phyloP scores from a whole-genome alignment of 2,329 filamentous ascomycete genomes.

The Fusarium gaditjirri region DNA sequence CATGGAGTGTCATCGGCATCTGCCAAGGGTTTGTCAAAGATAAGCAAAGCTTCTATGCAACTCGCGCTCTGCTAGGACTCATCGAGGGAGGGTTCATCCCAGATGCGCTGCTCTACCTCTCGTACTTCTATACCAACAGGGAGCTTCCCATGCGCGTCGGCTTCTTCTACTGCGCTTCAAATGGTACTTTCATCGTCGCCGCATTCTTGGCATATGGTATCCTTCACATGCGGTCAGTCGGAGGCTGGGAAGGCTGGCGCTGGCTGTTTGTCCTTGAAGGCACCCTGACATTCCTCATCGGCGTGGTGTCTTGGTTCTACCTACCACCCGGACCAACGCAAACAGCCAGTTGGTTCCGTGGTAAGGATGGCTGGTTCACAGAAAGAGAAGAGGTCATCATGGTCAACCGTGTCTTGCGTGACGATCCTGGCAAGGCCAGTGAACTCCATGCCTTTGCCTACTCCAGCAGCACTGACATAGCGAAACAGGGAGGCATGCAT shows the following conservation, averaged over 20 bases:
- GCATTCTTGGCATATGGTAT: constrained; percentile 57
- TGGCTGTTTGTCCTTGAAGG: constrained; percentile 62
- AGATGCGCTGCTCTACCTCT: constrained; percentile 65
- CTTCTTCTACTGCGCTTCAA: constrained; percentile 69
- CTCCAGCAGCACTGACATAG: neutral
- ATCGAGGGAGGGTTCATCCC: constrained; percentile 29
- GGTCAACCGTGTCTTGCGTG: constrained; percentile 66
- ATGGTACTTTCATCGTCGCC: constrained; percentile 2
- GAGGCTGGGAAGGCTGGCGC: constrained; percentile 65
- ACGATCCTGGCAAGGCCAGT: constrained; percentile 61
- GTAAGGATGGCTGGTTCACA: constrained; percentile 65
- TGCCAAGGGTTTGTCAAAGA: constrained; percentile 48
- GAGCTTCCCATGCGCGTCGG: constrained; percentile 69
- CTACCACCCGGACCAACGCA: constrained; percentile 49
- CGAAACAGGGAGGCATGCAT: constrained; percentile 63
- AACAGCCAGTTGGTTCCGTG: constrained; percentile 64
- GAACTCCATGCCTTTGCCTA: rapidly evolving
- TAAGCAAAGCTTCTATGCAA: constrained; percentile 47
- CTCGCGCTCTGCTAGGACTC: constrained; percentile 55
- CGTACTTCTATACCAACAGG: constrained; percentile 70
- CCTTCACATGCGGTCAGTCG: constrained; percentile 61
- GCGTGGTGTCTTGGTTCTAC: constrained; percentile 35
- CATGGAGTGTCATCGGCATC: constrained; percentile 50
- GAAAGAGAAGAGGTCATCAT: constrained; percentile 62
- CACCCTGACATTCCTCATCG: constrained; percentile 47